A percentile compares a stretch with the other conserved stretches of the same genome.
Conservation (phyloP, 208 protist genomes). For the Leishmania amazonensis region DNA sequence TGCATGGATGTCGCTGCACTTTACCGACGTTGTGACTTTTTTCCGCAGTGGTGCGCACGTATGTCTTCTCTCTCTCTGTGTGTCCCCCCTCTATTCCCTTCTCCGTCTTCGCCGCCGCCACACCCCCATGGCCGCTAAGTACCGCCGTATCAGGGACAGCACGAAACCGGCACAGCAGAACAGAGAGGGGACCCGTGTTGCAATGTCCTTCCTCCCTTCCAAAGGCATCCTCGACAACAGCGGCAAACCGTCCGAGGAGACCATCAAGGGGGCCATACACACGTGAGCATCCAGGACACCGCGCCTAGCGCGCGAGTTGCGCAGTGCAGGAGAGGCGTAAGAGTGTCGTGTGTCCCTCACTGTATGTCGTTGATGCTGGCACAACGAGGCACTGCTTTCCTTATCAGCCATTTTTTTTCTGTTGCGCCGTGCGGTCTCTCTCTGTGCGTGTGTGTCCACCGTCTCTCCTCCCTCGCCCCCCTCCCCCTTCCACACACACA, state of each 20-base stretch:
- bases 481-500: no score
- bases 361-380: background rate
- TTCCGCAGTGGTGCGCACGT: background rate
- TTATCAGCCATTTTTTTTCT: background rate
- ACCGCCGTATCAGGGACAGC: background rate
- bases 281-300: background rate
- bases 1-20: background rate
- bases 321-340: background rate
- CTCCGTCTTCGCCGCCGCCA: background rate
- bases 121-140: background rate
- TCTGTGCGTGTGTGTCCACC: background rate
- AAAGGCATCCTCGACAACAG: no score
- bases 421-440: background rate
- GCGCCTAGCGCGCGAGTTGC: background rate
- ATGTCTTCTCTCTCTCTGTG: background rate
- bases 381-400: background rate
- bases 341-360: background rate
- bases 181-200: background rate
- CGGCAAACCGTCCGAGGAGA: background rate
- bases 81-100: background rate
- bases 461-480: background rate
- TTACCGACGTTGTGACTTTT: background rate
- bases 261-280: no score
- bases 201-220: background rate
- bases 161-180: background rate